Conservation (phyloP, 257 asterid genomes). For the Plectranthus barbatus region DNA sequence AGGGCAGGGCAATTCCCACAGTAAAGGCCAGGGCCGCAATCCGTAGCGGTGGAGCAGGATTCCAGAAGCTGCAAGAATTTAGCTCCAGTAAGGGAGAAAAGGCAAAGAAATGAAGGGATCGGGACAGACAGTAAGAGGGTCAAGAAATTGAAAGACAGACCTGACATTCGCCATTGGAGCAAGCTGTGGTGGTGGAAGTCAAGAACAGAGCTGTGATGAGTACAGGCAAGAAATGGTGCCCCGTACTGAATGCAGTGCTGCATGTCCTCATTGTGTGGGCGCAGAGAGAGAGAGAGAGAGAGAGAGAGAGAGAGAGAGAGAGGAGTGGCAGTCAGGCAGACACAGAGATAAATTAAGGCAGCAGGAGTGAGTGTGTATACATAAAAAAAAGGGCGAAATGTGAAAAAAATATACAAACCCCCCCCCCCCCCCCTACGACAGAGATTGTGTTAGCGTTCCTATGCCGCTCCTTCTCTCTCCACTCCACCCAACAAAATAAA, state of each 20-base stretch:
- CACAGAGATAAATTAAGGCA: slow-evolving; percentile 5
- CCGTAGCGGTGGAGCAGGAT: slow-evolving; percentile 59
- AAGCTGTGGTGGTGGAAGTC: slow-evolving; percentile 33
- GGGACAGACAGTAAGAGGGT: not conserved
- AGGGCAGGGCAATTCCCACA: slow-evolving; percentile 84
- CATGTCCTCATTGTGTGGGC: slow-evolving; percentile 29
- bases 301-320: slow-evolving; percentile 5
- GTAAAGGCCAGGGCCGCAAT: slow-evolving; percentile 76
- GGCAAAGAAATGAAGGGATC: slow-evolving; percentile 19
- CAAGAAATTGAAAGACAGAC: slow-evolving; percentile 17
- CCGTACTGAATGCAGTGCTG: slow-evolving; percentile 10
- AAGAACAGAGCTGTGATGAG: slow-evolving; percentile 26
- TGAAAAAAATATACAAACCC: too few species aligned
- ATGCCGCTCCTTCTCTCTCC: not conserved
- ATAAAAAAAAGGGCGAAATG: not conserved
- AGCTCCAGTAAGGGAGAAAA: slow-evolving; percentile 13
- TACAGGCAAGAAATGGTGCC: slow-evolving; percentile 11
- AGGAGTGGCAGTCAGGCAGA: slow-evolving; percentile 6
- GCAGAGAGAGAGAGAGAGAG: slow-evolving; percentile 6
- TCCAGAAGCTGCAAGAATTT: slow-evolving; percentile 60
- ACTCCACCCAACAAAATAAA: not conserved
- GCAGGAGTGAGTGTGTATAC: not conserved
- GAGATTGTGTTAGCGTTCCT: slow-evolving; percentile 15
- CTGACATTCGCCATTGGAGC: slow-evolving; percentile 72
- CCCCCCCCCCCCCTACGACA: not conserved